Conservation (phyloP, 2,329 filamentous ascomycete species). For the Fusarium humuli region DNA sequence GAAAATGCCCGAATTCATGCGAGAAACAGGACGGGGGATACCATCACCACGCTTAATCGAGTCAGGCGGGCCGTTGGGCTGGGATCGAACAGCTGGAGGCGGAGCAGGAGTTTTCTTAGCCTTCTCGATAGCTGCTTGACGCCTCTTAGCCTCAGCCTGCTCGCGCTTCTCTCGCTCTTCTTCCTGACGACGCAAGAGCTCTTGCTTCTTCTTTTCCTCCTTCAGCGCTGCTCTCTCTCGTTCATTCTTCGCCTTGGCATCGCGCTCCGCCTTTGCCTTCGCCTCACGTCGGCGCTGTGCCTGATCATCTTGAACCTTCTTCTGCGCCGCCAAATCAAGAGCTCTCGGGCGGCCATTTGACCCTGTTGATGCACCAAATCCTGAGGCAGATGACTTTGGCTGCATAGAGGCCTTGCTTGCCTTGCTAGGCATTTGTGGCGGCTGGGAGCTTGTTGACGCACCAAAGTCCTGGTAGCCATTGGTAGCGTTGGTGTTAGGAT, state of each 20-base stretch:
- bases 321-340: constrained; percentile 79
- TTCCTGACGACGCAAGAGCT: constrained; percentile 70
- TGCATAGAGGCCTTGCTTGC: constrained; percentile 75
- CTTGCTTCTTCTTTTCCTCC: constrained; percentile 70
- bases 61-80: constrained; percentile 64
- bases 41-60: constrained; percentile 49
- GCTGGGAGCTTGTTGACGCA: constrained; percentile 51
- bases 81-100: constrained; percentile 67
- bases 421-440: constrained; percentile 68
- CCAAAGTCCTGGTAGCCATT: constrained; percentile 64
- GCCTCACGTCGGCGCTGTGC: constrained; percentile 82
- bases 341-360: constrained; percentile 75
- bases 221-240: constrained; percentile 57
- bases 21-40: constrained; percentile 63
- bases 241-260: constrained; percentile 73
- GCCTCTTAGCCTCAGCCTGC: constrained; percentile 73
- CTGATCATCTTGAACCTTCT: constrained; percentile 83
- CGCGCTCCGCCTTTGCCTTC: constrained; percentile 84
- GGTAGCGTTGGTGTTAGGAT: constrained; percentile 68
- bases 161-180: constrained; percentile 71
- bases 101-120: constrained; percentile 74
- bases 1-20: constrained; percentile 66
- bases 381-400: constrained; percentile 65
- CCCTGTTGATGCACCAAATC: constrained; percentile 68
- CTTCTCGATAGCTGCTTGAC: constrained; percentile 71